These are phyloP conservation scores for Durusdinium trenchii DNA, from an alignment of 73 alveolate species.

Conservation along the genomic window DNA sequence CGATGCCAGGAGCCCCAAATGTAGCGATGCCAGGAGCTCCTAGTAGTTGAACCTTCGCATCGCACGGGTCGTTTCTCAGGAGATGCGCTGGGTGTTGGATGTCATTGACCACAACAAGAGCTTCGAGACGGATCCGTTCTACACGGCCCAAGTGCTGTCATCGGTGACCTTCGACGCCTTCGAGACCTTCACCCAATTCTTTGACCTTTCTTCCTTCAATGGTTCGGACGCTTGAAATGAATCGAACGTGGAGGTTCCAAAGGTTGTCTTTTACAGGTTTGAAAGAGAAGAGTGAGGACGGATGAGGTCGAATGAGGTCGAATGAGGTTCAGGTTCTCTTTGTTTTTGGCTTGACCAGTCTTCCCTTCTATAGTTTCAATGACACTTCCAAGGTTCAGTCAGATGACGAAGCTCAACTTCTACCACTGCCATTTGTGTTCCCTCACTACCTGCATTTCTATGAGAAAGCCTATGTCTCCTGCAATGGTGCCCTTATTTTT, in stretches of 20 bases:
- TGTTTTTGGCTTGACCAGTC: too few species aligned
- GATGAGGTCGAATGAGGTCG: background rate
- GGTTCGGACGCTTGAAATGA: constrained; percentile 31
- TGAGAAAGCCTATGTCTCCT: constrained; percentile 46
- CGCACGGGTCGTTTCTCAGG: background rate
- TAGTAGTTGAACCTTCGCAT: too few species aligned
- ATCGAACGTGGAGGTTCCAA: background rate
- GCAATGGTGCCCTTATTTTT: constrained; percentile 80
- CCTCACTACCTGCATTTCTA: constrained; percentile 73
- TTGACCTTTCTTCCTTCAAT: constrained; percentile 15
- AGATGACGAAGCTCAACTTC: constrained; percentile 25
- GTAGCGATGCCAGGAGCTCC: too few species aligned
- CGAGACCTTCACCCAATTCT: background rate
- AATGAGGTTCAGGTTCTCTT: background rate
- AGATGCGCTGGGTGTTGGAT: constrained; percentile 87
- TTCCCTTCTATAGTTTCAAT: background rate
- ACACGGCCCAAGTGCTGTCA: constrained; percentile 33
- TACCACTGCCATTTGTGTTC: constrained; percentile 43
- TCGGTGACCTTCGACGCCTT: background rate
- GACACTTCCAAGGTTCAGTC: background rate
- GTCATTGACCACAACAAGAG: constrained; percentile 69
- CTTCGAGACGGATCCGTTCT: constrained; percentile 31
- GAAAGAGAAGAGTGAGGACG: background rate
- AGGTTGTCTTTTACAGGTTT: background rate
- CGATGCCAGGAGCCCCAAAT: too few species aligned